A percentile compares a stretch with the other conserved stretches of the same genome.
These are phyloP conservation scores for Cryoendolithus antarcticus DNA, from an alignment of 2,329 filamentous ascomycete species.

Conservation along the genomic window DNA sequence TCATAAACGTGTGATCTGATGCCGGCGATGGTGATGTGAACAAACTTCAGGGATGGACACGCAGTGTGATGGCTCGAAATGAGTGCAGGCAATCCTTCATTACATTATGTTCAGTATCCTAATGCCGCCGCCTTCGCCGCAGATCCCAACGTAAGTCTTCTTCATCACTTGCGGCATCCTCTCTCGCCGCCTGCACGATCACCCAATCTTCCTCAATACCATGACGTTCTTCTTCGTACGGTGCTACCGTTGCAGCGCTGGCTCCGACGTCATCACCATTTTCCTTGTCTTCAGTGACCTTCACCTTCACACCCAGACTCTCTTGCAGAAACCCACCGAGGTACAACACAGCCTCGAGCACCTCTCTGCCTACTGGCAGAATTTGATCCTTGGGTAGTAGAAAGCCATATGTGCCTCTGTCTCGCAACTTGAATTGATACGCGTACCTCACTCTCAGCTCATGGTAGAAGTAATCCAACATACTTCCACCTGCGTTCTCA, in stretches of 20 bases:
- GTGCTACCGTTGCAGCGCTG: slow-evolving; percentile 12
- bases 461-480: slow-evolving; percentile 92
- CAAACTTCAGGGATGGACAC: no score
- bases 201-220: background rate
- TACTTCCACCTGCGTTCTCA: slow-evolving; percentile 69
- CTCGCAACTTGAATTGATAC: slow-evolving; percentile 87
- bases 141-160: no score
- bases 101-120: no score
- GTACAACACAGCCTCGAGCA: slow-evolving; percentile 70
- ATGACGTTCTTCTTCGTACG: slow-evolving; percentile 9
- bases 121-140: no score
- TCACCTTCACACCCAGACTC: slow-evolving; percentile 15
- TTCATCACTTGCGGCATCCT: no score
- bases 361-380: slow-evolving; percentile 76
- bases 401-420: slow-evolving; percentile 91
- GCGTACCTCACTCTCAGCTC: slow-evolving; percentile 70
- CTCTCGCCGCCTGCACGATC: background rate
- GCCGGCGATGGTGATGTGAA: no score
- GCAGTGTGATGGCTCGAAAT: no score
- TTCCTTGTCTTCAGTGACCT: slow-evolving; percentile 4
- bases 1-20: background rate
- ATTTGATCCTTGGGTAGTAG: slow-evolving; percentile 78
- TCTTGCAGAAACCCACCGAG: slow-evolving; percentile 66
- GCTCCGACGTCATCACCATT: slow-evolving; percentile 1
- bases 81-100: no score